phyloP scores from a whole-genome alignment of 768 basidiomycete species.

The Boletus vinaceobasis region DNA sequence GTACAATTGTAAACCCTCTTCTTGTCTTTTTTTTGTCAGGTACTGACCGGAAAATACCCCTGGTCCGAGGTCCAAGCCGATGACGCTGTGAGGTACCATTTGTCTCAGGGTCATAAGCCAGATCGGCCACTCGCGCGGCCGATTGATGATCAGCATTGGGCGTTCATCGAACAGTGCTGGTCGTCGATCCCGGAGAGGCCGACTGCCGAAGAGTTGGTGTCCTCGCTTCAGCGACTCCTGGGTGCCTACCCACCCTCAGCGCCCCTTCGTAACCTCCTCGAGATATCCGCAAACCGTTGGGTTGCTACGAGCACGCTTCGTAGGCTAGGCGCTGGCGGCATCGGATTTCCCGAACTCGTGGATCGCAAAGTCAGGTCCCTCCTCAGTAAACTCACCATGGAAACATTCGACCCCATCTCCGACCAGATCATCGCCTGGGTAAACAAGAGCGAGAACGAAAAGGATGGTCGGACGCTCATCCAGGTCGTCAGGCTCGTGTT shows the following conservation, averaged over 20 bases:
- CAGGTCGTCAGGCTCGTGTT: constrained; percentile 96
- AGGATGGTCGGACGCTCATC: constrained; percentile 89
- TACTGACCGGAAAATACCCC: not conserved
- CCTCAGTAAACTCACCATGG: constrained; percentile 95
- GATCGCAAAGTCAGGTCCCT: constrained; percentile 90
- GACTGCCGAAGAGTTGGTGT: not conserved
- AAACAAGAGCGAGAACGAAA: constrained; percentile 89
- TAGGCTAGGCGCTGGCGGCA: constrained; percentile 38
- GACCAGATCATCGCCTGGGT: constrained; percentile 95
- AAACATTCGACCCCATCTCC: constrained; percentile 94
- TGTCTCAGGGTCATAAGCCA: not conserved
- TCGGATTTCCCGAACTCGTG: constrained; percentile 78
- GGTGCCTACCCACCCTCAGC: not conserved
- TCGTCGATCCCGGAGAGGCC: not conserved
- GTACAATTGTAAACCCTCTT: too few species aligned
- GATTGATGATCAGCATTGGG: constrained; percentile 4
- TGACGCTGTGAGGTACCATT: not conserved
- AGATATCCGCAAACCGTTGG: constrained; percentile 83
- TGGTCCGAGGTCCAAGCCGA: not conserved
- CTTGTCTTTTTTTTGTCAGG: not conserved
- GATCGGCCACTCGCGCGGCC: not conserved
- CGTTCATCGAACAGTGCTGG: constrained; percentile 7
- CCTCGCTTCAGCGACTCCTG: not conserved
- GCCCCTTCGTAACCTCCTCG: constrained; percentile 36
- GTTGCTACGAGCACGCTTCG: constrained; percentile 47